Percentiles rank a stretch among this genome's conserved stretches.
These are phyloP conservation scores for Penicillium sp. DNA, from an alignment of 2,329 filamentous ascomycete species.

Conservation along the genomic window DNA sequence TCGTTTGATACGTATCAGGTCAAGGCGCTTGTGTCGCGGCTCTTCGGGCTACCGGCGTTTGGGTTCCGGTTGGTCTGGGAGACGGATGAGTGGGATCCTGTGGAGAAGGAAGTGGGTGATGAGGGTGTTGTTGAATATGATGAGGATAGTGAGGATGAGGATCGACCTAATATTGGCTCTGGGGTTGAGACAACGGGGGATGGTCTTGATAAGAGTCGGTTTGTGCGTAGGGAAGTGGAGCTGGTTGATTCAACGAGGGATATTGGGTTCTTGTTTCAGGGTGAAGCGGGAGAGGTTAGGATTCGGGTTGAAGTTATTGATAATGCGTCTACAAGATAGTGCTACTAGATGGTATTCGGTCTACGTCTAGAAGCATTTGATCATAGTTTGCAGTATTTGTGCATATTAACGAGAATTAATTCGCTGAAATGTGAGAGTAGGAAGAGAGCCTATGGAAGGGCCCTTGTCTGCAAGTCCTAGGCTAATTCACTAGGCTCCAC, in stretches of 20 bases:
- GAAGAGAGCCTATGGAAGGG: too few species aligned
- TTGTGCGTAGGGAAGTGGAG: slow-evolving; percentile 76
- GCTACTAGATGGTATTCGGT: background rate
- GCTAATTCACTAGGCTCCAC: too few species aligned
- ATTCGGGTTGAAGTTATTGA: slow-evolving; percentile 64
- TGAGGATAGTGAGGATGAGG: slow-evolving; percentile 40
- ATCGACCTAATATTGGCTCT: background rate
- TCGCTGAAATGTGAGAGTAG: too few species aligned
- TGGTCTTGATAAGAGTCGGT: slow-evolving; percentile 53
- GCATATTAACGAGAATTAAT: background rate
- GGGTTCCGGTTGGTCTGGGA: slow-evolving; percentile 74
- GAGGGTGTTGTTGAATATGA: slow-evolving; percentile 50
- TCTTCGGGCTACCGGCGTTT: slow-evolving; percentile 67
- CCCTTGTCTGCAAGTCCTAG: too few species aligned
- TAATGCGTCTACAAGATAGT: slow-evolving; percentile 2
- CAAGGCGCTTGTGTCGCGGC: slow-evolving; percentile 71
- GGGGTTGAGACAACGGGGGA: slow-evolving; percentile 18
- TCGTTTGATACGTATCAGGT: slow-evolving; percentile 78
- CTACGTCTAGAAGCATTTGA: background rate
- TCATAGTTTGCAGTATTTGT: background rate
- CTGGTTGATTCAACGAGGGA: slow-evolving; percentile 76
- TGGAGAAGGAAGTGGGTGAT: slow-evolving; percentile 61
- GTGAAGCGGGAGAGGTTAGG: slow-evolving; percentile 66
- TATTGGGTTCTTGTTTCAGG: slow-evolving; percentile 72
- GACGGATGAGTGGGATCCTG: slow-evolving; percentile 86